Evolutionary conservation across 1,139 yeast genomes (phyloP).

Genomic region (Pichia sp.): DNA sequence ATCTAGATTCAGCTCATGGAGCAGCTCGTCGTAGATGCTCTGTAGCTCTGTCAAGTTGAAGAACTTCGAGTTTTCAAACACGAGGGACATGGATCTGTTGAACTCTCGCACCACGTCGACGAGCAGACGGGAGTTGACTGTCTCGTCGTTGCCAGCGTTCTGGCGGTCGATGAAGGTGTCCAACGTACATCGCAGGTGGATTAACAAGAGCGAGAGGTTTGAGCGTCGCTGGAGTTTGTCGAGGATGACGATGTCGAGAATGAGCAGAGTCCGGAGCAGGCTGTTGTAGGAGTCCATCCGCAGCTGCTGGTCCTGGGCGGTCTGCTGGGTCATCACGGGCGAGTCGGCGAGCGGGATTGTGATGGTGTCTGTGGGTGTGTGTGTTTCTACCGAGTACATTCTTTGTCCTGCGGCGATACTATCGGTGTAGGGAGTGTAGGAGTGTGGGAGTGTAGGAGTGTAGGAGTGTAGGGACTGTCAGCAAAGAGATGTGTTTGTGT

Average conservation of each 20-base stretch:
- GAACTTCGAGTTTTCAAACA: constrained; percentile 1
- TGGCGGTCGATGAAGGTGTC: constrained; percentile 5
- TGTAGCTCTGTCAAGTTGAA: neutral
- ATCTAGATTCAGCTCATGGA: neutral
- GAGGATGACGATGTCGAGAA: constrained; percentile 11
- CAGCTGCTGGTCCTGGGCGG: neutral
- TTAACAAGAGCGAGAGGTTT: constrained; percentile 9
- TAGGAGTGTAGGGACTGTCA: neutral
- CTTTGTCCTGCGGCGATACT: neutral
- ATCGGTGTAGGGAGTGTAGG: neutral
- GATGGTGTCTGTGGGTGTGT: constrained; percentile 1
- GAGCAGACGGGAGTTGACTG: neutral
- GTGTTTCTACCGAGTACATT: constrained; percentile 1
- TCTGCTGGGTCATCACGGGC: neutral
- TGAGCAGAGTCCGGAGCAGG: constrained; percentile 2
- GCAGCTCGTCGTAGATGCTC: neutral
- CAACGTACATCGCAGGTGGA: constrained; percentile 7
- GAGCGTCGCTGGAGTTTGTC: constrained; percentile 13
- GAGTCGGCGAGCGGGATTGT: neutral
- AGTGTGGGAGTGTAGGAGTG: neutral
- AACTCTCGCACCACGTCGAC: neutral
- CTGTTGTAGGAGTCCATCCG: neutral
- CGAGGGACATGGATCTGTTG: neutral
- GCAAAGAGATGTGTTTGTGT: neutral
- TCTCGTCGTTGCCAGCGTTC: neutral